A percentile compares a stretch with the other conserved stretches of the same genome.
Conservation (phyloP, 306 rosid species). For the Sesbania bispinosa region DNA sequence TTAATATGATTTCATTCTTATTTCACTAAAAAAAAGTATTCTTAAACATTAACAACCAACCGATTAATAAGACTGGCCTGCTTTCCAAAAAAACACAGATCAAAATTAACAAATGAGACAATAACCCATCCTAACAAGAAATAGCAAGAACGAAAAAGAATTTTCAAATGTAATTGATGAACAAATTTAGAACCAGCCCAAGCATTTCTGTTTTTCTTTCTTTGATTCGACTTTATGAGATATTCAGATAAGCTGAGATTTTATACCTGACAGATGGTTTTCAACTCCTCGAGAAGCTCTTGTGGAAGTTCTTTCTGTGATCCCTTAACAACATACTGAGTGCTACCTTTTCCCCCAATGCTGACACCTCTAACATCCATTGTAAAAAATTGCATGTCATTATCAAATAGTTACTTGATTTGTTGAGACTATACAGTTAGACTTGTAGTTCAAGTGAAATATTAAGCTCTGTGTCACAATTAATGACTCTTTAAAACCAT, state of each 20-base stretch:
- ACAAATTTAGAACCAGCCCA: constrained; percentile 12
- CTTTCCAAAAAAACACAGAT: constrained; percentile 7
- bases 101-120: neutral
- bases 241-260: constrained; percentile 11
- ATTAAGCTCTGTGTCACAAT: neutral
- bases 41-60: neutral
- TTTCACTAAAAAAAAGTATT: neutral
- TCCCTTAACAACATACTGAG: constrained; percentile 65
- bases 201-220: neutral
- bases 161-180: constrained; percentile 4
- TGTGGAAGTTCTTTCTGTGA: constrained; percentile 51
- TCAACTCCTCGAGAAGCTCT: constrained; percentile 66
- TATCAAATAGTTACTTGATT: neutral
- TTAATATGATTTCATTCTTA: neutral
- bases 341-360: constrained; percentile 62
- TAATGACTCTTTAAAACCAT: neutral
- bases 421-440: neutral
- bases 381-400: constrained; percentile 12
- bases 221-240: neutral
- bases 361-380: constrained; percentile 34
- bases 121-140: neutral
- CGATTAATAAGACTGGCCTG: neutral
- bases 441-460: neutral
- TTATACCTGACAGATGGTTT: constrained; percentile 65
- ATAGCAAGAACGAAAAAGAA: neutral